Evolutionary conservation across 345 rosid species (phyloP).

Genomic region (Physaria fendleri): DNA sequence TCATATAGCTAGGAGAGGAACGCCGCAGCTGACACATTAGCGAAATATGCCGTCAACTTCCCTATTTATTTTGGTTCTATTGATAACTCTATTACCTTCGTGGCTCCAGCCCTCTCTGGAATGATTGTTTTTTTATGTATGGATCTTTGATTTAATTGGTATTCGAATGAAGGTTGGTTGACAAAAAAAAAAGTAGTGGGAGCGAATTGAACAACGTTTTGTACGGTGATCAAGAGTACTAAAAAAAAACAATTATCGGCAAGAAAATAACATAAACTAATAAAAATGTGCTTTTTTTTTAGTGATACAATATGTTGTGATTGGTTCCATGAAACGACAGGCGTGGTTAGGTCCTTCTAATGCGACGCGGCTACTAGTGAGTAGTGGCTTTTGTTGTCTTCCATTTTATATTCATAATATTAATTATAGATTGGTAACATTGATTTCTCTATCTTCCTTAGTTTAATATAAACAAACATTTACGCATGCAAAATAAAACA

Average conservation of each 20-base stretch:
- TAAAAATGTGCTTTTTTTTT: conserved; percentile 6
- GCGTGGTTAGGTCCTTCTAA: conserved; percentile 28
- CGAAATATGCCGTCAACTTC: too few relatives aligned
- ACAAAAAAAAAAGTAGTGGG: too few relatives aligned
- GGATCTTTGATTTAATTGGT: too few relatives aligned
- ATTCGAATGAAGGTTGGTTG: too few relatives aligned
- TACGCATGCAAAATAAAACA: background rate
- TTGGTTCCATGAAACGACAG: conserved; percentile 33
- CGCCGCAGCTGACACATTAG: too few relatives aligned
- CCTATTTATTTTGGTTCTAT: too few relatives aligned
- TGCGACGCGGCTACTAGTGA: conserved; percentile 37
- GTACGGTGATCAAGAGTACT: conserved; percentile 3
- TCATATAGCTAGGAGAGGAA: too few relatives aligned
- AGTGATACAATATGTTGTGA: conserved; percentile 5
- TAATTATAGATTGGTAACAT: background rate
- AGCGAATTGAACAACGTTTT: conserved; percentile 12
- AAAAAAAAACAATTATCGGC: background rate
- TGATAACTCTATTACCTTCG: too few relatives aligned
- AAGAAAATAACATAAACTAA: background rate
- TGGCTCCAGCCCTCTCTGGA: too few relatives aligned
- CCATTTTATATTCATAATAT: conserved; percentile 1
- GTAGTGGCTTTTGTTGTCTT: conserved; percentile 18
- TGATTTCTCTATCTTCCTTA: conserved; percentile 20
- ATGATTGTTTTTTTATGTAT: too few relatives aligned
- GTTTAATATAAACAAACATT: conserved; percentile 9